Base-by-base conservation (phyloP, 1,284 basidiomycete genomes). In the Lignosus rhinocerotis region DNA sequence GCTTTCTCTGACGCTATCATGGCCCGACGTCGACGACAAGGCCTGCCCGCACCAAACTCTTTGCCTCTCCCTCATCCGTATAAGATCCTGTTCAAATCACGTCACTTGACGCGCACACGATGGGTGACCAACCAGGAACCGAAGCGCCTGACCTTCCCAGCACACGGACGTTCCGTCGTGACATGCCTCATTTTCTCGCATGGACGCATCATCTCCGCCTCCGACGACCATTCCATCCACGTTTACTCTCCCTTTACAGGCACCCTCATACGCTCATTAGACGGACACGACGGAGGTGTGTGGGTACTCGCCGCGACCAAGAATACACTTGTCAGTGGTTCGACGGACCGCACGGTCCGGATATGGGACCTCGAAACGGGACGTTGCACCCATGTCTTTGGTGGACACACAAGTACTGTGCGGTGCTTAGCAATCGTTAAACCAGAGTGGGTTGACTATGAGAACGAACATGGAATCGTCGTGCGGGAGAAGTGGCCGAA, bases 101-200 rank as follows among this genome's bases (percentile, higher is more conserved):
- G 93, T 36, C 85, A 90, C 67, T 80, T 93, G 43, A 91, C 90
- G 17, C 83, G 85, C 11, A 86, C 83, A 31, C 87, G 88, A 47
- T 94, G 92, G 90, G 81, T 90, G 21, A 79, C 80, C 50, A 87
- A 88, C 66, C 81, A 83, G n/a, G 82, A 86, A 59, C 87, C 89
- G 1, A 86, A 83, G 60, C 90, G 92, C 60, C 79, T 88, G 53
- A 87, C 87, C 3, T 95, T 97, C 75, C 80, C 88, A 6, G 94
- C 94, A 7, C 92, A 95, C 66, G 93, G 93, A 1, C 87, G 86
- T 44, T 89, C 89, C 43, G 95, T 97, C 56, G 93, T 98, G 64
- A 98, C 95, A 33, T 96, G 94, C 73, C 83, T 97, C 50, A 85
- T 97, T 68, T 94, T 98, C 77, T 96, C 95, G 51, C 87, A 87